phyloP scores from a whole-genome alignment of 768 basidiomycete genomes.

The Hygrophorus pudorinus region DNA sequence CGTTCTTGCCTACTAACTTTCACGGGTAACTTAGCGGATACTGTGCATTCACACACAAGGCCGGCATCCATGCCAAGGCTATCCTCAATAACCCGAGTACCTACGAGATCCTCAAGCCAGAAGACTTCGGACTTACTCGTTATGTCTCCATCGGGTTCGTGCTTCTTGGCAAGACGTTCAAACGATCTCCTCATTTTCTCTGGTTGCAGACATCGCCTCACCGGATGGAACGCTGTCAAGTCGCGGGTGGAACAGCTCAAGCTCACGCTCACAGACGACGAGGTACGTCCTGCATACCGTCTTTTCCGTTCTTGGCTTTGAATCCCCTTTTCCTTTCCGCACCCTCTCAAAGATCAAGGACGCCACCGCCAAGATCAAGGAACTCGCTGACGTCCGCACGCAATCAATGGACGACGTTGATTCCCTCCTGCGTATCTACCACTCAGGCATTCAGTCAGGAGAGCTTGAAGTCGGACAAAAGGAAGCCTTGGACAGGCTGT shows the following conservation, averaged over 20 bases:
- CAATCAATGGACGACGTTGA: constrained; percentile 99
- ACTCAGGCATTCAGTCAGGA: constrained; percentile 87
- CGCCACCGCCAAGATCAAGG: constrained; percentile 98
- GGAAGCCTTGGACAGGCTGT: constrained; percentile 78
- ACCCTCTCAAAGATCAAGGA: constrained; percentile 70
- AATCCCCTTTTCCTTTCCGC: background rate
- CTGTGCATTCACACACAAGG: constrained; percentile 99
- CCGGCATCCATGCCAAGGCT: constrained; percentile 99
- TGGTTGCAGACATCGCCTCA: constrained; percentile 81
- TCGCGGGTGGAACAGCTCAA: constrained; percentile 96
- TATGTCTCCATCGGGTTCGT: constrained; percentile 93
- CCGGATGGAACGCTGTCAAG: constrained; percentile 99
- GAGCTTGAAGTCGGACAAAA: constrained; percentile 91
- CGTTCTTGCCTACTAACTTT: constrained; percentile 5
- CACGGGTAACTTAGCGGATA: constrained; percentile 58
- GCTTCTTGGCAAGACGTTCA: background rate
- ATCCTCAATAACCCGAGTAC: constrained; percentile 99
- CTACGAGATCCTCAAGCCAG: constrained; percentile 98
- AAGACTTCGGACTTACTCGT: constrained; percentile 95
- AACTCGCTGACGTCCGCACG: constrained; percentile 94
- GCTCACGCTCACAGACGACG: constrained; percentile 80
- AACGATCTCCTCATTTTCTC: constrained; percentile 3
- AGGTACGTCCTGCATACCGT: constrained; percentile 54
- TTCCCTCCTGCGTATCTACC: constrained; percentile 90
- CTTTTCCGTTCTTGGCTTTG: too few species aligned